These are phyloP conservation scores for Pleomassaria siparia DNA, from an alignment of 2,329 filamentous ascomycete species.

Conservation along the genomic window DNA sequence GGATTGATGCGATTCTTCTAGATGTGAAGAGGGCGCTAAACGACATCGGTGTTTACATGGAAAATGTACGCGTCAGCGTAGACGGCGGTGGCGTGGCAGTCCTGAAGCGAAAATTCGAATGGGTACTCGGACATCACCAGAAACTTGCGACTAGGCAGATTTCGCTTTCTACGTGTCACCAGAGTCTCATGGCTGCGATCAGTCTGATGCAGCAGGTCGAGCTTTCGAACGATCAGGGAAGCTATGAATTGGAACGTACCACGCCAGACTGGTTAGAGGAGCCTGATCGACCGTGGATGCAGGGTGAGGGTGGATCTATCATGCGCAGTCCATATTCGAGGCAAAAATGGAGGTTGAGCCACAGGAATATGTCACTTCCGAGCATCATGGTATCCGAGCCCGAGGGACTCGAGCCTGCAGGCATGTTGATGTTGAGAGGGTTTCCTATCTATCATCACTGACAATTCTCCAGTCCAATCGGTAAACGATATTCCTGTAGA, in stretches of 20 bases:
- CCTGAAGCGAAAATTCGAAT: constrained; percentile 32
- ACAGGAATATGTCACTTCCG: constrained; percentile 24
- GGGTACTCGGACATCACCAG: constrained; percentile 31
- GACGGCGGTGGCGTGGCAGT: constrained; percentile 21
- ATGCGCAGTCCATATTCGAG: constrained; percentile 27
- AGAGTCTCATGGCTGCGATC: constrained; percentile 30
- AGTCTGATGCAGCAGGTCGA: constrained; percentile 29
- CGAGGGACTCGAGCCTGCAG: constrained; percentile 13
- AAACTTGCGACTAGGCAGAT: constrained; percentile 22
- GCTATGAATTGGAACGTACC: constrained; percentile 11
- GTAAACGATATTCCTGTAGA: constrained; percentile 23
- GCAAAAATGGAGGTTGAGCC: constrained; percentile 21
- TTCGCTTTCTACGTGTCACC: constrained; percentile 26
- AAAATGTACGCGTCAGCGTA: constrained; percentile 22
- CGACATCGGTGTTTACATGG: constrained; percentile 33
- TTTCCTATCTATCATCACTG: too few species aligned
- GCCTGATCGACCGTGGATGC: constrained; percentile 24
- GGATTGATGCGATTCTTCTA: constrained; percentile 26
- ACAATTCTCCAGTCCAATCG: constrained; percentile 12
- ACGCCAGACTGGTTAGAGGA: constrained; percentile 16
- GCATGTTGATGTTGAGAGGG: constrained; percentile 18
- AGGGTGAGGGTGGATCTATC: constrained; percentile 11
- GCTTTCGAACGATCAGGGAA: constrained; percentile 15
- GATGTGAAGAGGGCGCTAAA: constrained; percentile 28
- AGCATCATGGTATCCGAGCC: constrained; percentile 22